Conservation (phyloP, 73 alveolate genomes). For the Symbiodinium pilosum region DNA sequence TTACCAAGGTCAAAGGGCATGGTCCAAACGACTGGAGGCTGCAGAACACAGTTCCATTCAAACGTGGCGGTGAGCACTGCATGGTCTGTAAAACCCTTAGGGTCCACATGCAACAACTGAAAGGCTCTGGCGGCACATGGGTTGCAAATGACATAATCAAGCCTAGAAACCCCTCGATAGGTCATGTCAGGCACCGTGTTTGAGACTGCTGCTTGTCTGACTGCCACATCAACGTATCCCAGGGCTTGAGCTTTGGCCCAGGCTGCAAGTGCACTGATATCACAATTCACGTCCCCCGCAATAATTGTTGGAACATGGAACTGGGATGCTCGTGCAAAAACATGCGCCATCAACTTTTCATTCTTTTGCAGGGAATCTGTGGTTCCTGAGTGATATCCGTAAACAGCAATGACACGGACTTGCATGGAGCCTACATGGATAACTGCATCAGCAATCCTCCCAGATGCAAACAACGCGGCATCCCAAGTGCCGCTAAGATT, state of each 20-base stretch:
- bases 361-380: neutral
- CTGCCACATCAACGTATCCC: neutral
- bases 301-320: neutral
- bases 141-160: neutral
- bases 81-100: neutral
- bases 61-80: neutral
- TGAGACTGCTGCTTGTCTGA: neutral
- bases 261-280: too few species aligned
- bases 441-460: neutral
- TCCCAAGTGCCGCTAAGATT: neutral
- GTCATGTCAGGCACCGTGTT: neutral
- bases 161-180: neutral
- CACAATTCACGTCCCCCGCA: neutral
- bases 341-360: neutral
- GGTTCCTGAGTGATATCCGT: neutral
- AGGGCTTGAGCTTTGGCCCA: neutral
- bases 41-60: neutral
- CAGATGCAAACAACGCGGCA: neutral
- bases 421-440: neutral
- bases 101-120: neutral
- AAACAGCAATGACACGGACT: neutral
- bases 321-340: neutral
- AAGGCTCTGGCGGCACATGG: neutral
- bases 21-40: neutral
- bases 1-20: neutral